These are phyloP conservation scores for Raddia guianensis DNA, from an alignment of 176 grass and related monocot species.

Conservation along the genomic window DNA sequence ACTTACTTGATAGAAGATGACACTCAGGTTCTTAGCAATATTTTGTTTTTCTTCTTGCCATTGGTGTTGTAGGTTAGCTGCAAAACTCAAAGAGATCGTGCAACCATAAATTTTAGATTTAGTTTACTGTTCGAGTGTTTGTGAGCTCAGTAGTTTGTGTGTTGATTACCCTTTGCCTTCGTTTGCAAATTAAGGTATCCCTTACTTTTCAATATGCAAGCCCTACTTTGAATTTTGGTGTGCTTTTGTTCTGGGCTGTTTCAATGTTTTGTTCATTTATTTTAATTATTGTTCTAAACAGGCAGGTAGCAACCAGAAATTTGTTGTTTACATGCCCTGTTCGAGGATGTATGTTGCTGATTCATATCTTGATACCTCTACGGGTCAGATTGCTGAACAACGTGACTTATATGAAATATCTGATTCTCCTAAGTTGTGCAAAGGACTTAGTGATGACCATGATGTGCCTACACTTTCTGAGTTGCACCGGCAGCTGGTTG, in stretches of 20 bases:
- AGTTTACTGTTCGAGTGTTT: background rate
- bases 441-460: conserved; percentile 29
- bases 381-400: conserved; percentile 16
- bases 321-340: conserved; percentile 47
- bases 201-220: background rate
- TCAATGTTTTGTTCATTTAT: background rate
- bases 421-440: conserved; percentile 46
- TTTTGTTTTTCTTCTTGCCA: too few species aligned
- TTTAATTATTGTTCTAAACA: conserved; percentile 33
- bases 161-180: background rate
- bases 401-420: conserved; percentile 30
- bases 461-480: conserved; percentile 38
- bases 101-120: background rate
- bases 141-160: background rate
- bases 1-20: background rate
- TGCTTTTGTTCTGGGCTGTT: background rate
- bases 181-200: background rate
- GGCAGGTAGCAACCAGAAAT: conserved; percentile 21
- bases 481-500: conserved; percentile 49
- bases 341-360: conserved; percentile 44
- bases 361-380: background rate
- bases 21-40: background rate
- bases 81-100: background rate
- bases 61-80: background rate
- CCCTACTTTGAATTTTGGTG: background rate